Conservation (phyloP, 139 green algal genomes). For the Picochlorum sp. region DNA sequence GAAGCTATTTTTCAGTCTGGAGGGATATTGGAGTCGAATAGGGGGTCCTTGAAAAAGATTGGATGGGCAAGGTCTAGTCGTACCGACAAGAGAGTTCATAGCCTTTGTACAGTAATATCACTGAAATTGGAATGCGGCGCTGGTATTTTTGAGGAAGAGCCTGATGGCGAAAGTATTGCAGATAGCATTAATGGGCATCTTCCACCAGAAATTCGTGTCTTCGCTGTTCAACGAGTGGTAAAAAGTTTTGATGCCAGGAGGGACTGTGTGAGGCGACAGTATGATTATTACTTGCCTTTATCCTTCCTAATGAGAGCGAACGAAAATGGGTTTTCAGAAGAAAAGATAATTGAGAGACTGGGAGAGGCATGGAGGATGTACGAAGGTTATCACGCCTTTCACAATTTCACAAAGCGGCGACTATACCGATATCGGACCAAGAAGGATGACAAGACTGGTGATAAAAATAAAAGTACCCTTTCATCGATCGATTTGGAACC, state of each 20-base stretch:
- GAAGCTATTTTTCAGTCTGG: slow-evolving; percentile 34
- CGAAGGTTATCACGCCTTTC: slow-evolving; percentile 39
- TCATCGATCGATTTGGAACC: too few species aligned
- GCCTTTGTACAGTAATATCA: slow-evolving; percentile 36
- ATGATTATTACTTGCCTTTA: slow-evolving; percentile 41
- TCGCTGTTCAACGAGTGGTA: slow-evolving; percentile 34
- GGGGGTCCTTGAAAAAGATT: slow-evolving; percentile 33
- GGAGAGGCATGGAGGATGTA: slow-evolving; percentile 15
- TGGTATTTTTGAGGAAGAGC: slow-evolving; percentile 21
- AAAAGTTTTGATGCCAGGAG: slow-evolving; percentile 26
- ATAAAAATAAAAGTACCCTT: background rate
- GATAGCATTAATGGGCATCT: slow-evolving; percentile 48
- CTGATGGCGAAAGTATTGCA: slow-evolving; percentile 25
- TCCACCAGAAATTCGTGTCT: slow-evolving; percentile 31
- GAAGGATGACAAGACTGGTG: background rate
- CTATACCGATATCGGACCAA: slow-evolving; percentile 22
- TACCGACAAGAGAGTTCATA: slow-evolving; percentile 69
- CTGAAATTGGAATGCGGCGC: slow-evolving; percentile 33
- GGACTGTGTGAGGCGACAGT: slow-evolving; percentile 14
- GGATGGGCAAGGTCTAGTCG: slow-evolving; percentile 49
- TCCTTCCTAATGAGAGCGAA: background rate
- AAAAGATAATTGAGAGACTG: slow-evolving; percentile 16
- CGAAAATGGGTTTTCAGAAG: background rate
- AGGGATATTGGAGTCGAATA: slow-evolving; percentile 44
- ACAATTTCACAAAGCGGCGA: slow-evolving; percentile 47